These are phyloP conservation scores for Colletotrichum gloeosporioides DNA, from an alignment of 2,329 filamentous ascomycete genomes.

Conservation along the genomic window DNA sequence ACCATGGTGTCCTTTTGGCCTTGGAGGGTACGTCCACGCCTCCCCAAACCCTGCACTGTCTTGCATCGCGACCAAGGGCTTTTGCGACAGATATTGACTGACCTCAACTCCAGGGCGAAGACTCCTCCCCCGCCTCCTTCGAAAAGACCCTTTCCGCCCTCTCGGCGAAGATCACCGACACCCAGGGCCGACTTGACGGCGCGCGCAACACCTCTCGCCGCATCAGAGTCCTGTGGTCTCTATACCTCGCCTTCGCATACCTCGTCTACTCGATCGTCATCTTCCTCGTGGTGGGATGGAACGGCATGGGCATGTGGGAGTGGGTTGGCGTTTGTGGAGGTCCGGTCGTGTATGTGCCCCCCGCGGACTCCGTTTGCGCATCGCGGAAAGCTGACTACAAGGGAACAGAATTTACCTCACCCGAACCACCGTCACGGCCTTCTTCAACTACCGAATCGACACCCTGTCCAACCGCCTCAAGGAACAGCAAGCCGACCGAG, in stretches of 20 bases:
- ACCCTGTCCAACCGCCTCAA: slow-evolving; percentile 73
- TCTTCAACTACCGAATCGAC: slow-evolving; percentile 84
- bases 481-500: slow-evolving; percentile 77
- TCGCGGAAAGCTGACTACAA: neutral
- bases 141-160: slow-evolving; percentile 88
- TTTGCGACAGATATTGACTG: neutral
- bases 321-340: slow-evolving; percentile 80
- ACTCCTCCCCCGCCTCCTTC: slow-evolving; percentile 87
- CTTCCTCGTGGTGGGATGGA: slow-evolving; percentile 82
- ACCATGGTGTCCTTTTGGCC: slow-evolving; percentile 86
- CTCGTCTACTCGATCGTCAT: slow-evolving; percentile 85
- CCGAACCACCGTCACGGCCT: slow-evolving; percentile 68
- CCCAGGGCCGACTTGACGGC: slow-evolving; percentile 75
- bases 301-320: slow-evolving; percentile 77
- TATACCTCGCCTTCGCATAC: slow-evolving; percentile 91
- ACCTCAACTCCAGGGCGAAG: slow-evolving; percentile 63
- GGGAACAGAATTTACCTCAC: slow-evolving; percentile 75
- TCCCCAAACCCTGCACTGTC: neutral
- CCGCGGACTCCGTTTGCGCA: neutral
- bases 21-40: slow-evolving; percentile 67
- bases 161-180: slow-evolving; percentile 79
- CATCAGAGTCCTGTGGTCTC: slow-evolving; percentile 83
- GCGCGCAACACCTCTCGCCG: slow-evolving; percentile 76
- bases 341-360: slow-evolving; percentile 70
- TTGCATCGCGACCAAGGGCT: neutral